These are phyloP conservation scores for Chalaropsis ovoidea DNA, from an alignment of 2,329 filamentous ascomycete genomes.

Conservation along the genomic window DNA sequence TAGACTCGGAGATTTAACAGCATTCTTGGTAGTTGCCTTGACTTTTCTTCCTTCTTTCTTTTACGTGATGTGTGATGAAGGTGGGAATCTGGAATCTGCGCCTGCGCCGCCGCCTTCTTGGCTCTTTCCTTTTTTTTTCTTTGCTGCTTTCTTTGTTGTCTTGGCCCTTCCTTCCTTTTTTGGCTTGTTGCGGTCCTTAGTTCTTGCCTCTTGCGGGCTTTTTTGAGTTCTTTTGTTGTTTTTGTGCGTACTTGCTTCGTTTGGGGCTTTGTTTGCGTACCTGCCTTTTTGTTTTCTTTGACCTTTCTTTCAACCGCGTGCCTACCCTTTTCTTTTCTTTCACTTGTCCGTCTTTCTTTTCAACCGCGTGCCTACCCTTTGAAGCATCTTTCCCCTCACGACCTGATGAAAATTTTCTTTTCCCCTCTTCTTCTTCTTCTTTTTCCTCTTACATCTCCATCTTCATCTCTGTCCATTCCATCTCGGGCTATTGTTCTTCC, in stretches of 20 bases:
- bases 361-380: no score
- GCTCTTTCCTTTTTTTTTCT: neutral
- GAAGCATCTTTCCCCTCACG: no score
- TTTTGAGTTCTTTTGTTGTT: no score
- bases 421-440: neutral
- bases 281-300: no score
- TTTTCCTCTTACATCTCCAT: neutral
- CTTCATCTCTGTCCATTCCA: neutral
- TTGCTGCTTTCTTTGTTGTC: neutral
- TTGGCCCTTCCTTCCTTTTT: neutral
- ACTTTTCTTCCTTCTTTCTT: no score
- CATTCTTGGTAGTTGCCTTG: no score
- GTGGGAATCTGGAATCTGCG: neutral
- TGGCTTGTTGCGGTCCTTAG: neutral
- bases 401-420: neutral
- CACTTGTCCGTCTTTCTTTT: neutral
- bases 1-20: no score
- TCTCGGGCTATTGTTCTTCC: neutral
- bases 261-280: no score
- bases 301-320: no score
- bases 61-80: no score
- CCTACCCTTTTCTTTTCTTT: no score
- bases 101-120: neutral
- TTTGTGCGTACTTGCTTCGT: no score
- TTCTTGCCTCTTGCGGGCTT: neutral